Base-by-base conservation (phyloP, 2,329 filamentous ascomycete genomes). In the Drechslerella stenobrocha region DNA sequence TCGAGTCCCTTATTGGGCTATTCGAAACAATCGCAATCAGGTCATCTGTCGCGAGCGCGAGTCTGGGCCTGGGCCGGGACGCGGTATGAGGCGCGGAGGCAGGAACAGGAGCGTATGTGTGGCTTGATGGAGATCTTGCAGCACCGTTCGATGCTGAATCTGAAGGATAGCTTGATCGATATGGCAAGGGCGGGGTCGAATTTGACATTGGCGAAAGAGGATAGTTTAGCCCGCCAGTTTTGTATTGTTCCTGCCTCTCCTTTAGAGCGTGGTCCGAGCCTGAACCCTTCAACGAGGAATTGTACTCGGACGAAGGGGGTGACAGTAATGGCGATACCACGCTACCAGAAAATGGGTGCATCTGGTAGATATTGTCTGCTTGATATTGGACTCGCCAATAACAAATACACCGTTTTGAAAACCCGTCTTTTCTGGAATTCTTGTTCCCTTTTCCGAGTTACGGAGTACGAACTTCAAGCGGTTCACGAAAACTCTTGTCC, bases 171-270 rank as follows among this genome's bases (percentile, higher is more conserved):
- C 71, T 70, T 58, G 71, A 70, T 65, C 70, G 70, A 60, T 70
- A 70, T 48, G 72, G 53, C 60, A 70, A 52, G 53, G 70, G 72
- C 59, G 71, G 81, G 74, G 84, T 83, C 79, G 84, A 86, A 76
- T 83, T 84, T 80, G 85, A 87, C 85, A 87, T 87, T 81, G 85
- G 85, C 79, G 85, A 84, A 81, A 85, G 87, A 76, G 84, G 84
- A 78, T 87, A 87, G 42, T 50, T 66, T 35, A 59, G 53, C 60
- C 60, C 61, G 58, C 61, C 61, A 53, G 53, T 44, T 59, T 59
- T 66, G 48, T 66, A 53, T 37, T 42, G 42, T 56, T 66, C 61
- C 61, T 66, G 60, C 52, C 52, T 65, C 52, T 65, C 60, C 52
- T 47, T 66, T 48, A 59, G 47, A 53, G 28, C 44, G 42, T 42